Conservation (phyloP, 176 grass and related monocot species). For the Triticum turgidum region DNA sequence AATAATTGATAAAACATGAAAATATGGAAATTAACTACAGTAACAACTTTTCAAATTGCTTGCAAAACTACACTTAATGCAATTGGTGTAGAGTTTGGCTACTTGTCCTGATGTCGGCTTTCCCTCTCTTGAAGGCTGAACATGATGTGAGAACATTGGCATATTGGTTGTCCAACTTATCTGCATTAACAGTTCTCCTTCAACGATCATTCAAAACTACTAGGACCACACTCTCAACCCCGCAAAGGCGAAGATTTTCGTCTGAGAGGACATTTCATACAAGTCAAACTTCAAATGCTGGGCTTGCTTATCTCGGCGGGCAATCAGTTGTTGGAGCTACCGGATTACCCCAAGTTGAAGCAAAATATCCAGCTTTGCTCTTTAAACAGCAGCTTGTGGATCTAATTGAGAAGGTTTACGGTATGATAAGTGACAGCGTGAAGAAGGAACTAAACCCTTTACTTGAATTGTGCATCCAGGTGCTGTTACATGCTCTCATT, state of each 20-base stretch:
- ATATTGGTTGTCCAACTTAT: slow-evolving; percentile 79
- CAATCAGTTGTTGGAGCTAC: slow-evolving; percentile 47
- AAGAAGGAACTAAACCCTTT: slow-evolving; percentile 84
- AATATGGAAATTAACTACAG: slow-evolving; percentile 2
- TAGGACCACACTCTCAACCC: slow-evolving; percentile 55
- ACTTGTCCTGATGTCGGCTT: slow-evolving; percentile 32
- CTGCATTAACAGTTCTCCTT: slow-evolving; percentile 63
- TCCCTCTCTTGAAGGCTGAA: slow-evolving; percentile 49
- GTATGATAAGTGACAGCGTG: slow-evolving; percentile 75
- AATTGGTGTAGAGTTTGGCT: slow-evolving; percentile 3
- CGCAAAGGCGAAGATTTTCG: slow-evolving; percentile 65
- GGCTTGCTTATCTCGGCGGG: slow-evolving; percentile 57
- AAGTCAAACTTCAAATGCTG: slow-evolving; percentile 60
- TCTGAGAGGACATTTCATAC: slow-evolving; percentile 70
- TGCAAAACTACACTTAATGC: slow-evolving; percentile 13
- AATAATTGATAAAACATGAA: slow-evolving; percentile 14
- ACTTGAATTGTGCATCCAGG: slow-evolving; percentile 84
- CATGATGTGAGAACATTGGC: slow-evolving; percentile 58
- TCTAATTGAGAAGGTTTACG: slow-evolving; percentile 87
- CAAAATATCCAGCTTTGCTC: slow-evolving; percentile 82
- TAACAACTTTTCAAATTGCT: slow-evolving; percentile 22
- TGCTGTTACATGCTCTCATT: slow-evolving; percentile 29
- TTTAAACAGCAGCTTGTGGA: slow-evolving; percentile 90
- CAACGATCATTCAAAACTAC: slow-evolving; percentile 68
- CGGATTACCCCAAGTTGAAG: slow-evolving; percentile 71